phyloP scores from a whole-genome alignment of 2,329 filamentous ascomycete genomes.

The Penicillium vulpinum region DNA sequence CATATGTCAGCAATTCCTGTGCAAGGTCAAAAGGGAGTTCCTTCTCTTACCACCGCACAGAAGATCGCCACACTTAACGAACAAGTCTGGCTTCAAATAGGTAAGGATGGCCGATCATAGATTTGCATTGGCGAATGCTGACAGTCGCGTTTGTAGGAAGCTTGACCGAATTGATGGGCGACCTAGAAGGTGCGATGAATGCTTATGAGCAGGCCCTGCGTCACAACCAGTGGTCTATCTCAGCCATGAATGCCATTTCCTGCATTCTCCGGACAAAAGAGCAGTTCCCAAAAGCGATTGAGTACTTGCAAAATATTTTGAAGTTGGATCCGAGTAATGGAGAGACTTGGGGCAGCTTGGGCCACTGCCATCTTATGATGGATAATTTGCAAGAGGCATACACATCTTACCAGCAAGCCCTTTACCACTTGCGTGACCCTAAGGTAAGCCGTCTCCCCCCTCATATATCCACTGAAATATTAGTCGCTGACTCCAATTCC shows the following conservation, averaged over 20 bases:
- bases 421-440: conserved; percentile 88
- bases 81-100: conserved; percentile 86
- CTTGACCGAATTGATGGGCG: conserved; percentile 82
- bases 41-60: conserved; percentile 66
- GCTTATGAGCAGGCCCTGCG: conserved; percentile 88
- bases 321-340: conserved; percentile 88
- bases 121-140: conserved; percentile 1
- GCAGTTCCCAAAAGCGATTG: conserved; percentile 89
- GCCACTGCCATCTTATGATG: conserved; percentile 99
- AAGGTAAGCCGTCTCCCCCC: conserved; percentile 61
- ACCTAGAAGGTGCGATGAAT: conserved; percentile 82
- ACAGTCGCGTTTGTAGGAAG: conserved; percentile 59
- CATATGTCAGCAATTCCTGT: conserved; percentile 59
- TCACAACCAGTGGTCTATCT: conserved; percentile 84
- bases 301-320: conserved; percentile 86
- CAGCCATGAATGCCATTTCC: conserved; percentile 92
- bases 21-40: conserved; percentile 57
- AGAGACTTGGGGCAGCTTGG: conserved; percentile 94
- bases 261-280: conserved; percentile 88
- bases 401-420: conserved; percentile 89
- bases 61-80: conserved; percentile 80
- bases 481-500: conserved; percentile 13
- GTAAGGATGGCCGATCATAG: conserved; percentile 53
- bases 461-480: too few relatives aligned
- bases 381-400: conserved; percentile 97